Base-by-base conservation (phyloP, 306 rosid genomes). In the Astragalus membranaceus region DNA sequence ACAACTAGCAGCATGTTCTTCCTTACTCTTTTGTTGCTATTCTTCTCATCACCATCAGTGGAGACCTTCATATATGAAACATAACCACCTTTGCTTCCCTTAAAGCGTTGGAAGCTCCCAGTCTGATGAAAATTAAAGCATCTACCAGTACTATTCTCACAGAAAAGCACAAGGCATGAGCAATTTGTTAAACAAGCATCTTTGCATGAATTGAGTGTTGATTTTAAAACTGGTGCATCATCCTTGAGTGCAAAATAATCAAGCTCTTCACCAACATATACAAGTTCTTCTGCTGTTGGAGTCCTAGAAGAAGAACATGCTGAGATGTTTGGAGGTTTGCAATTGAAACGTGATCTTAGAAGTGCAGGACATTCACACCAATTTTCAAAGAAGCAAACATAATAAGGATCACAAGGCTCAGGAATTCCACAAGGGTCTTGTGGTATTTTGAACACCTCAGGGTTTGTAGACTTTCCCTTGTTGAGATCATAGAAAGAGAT, bases 161-260 rank as follows among this genome's bases (percentile, higher is more conserved):
- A 88, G 94, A 93, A 93, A 82, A 90, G 23, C 39, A 89, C 96
- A 10, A 82, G 88, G 79, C 97, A 93, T 1, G 94, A 90, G 74
- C 98, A 90, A 81, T 88, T 87, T 11, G 76, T 80, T 52, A 68
- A 41, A 70, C 97, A 90, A 43, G 86, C 71, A 7, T 78, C 80
- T 69, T 84, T 81, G 88, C 97, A 93, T 29, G 85, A 66, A 46
- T 74, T 63, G 32, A 90, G 20, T 62, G 80, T 80, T 15, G 85
- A 80, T 67, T 75, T 90, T n/a, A 82, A 85, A 78, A 88, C 79
- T 7, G 90, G 91, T 5, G 86, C 30, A 44, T 86, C 71, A n/a
- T 78, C 84, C 58, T 64, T 85, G 5, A 93, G 85, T 8, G 96
- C 94, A 75, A 88, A 87, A 60, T 93, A 93, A 35, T 83, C 80